These are phyloP conservation scores for Cryptosporidium canis DNA, from an alignment of 169 alveolate species.

Conservation along the genomic window DNA sequence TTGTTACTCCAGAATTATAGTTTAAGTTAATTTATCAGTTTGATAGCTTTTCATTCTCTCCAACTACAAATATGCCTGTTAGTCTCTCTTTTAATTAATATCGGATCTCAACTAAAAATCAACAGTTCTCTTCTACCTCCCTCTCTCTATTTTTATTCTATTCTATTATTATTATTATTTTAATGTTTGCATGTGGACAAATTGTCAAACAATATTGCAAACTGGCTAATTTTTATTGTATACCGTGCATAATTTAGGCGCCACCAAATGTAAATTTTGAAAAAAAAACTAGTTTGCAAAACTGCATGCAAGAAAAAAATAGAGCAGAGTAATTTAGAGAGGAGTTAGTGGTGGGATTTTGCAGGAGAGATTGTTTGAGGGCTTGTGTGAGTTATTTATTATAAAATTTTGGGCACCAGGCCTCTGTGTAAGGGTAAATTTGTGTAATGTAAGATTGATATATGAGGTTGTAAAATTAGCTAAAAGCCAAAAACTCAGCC, in stretches of 20 bases:
- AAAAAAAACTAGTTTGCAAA: not conserved
- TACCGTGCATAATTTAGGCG: constrained; percentile 25
- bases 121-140: too few species aligned
- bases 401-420: not conserved
- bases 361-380: not conserved
- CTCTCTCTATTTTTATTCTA: too few species aligned
- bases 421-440: not conserved
- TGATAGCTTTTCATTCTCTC: too few species aligned
- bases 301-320: not conserved
- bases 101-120: too few species aligned
- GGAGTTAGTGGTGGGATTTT: constrained; percentile 18
- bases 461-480: not conserved
- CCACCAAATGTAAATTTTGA: not conserved
- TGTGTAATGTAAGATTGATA: not conserved
- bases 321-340: not conserved
- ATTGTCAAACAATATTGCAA: not conserved
- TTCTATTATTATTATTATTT: not conserved
- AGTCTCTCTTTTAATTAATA: too few species aligned
- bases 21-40: too few species aligned
- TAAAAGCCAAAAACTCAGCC: not conserved
- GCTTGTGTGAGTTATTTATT: not conserved
- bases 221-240: not conserved
- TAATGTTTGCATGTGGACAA: constrained; percentile 12
- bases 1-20: not conserved
- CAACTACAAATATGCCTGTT: too few species aligned